Evolutionary conservation across 192 early-diverging fungal species (phyloP).

Genomic region (Umbelopsis sp.): DNA sequence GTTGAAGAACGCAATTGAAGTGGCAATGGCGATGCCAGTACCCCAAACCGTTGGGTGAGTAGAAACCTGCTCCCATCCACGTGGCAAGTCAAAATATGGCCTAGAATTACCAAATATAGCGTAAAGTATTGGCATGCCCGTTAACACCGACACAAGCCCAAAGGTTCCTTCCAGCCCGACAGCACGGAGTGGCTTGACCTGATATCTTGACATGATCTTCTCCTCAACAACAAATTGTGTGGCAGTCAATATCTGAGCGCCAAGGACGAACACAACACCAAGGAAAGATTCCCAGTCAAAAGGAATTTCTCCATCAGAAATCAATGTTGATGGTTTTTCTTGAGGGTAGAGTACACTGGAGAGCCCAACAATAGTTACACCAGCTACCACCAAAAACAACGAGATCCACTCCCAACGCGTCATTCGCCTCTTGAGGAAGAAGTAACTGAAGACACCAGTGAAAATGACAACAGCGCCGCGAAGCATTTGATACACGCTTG

Average conservation of each 20-base stretch:
- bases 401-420: conserved; percentile 82
- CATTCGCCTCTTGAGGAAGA: conserved; percentile 84
- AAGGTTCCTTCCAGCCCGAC: conserved; percentile 94
- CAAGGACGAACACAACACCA: conserved; percentile 83
- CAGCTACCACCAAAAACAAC: conserved; percentile 77
- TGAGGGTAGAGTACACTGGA: conserved; percentile 51
- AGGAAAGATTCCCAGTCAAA: conserved; percentile 60
- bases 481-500: conserved; percentile 95
- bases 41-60: conserved; percentile 66
- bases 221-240: conserved; percentile 97
- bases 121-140: conserved; percentile 78
- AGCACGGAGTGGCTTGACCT: conserved; percentile 82
- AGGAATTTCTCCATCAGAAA: conserved; percentile 25
- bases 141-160: conserved; percentile 73
- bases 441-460: conserved; percentile 84
- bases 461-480: conserved; percentile 96
- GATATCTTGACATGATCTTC: conserved; percentile 82
- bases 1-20: conserved; percentile 96
- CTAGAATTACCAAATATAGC: conserved; percentile 63
- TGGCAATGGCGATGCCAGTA: conserved; percentile 78
- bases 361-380: conserved; percentile 90
- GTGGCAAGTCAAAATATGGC: conserved; percentile 81
- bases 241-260: conserved; percentile 93
- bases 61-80: conserved; percentile 73
- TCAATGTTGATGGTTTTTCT: conserved; percentile 13